phyloP scores from a whole-genome alignment of 2,329 filamentous ascomycete genomes.

The Aureobasidium subglaciale region DNA sequence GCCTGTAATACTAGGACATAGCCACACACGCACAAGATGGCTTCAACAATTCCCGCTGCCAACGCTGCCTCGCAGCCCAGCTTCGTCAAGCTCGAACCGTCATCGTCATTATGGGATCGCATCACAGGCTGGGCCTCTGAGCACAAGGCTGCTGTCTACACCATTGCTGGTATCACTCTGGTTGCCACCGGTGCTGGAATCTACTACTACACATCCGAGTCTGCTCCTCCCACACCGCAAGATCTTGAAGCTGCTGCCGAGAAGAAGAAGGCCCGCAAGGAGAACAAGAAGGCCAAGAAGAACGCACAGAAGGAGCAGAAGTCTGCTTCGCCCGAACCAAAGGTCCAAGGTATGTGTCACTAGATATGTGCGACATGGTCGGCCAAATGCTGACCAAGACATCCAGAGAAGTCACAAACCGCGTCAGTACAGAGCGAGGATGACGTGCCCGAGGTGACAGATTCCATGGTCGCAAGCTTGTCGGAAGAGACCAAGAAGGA shows the following conservation, averaged over 20 bases:
- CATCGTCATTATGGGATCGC: slow-evolving; percentile 73
- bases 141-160: slow-evolving; percentile 93
- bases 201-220: slow-evolving; percentile 75
- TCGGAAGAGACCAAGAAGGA: slow-evolving; percentile 67
- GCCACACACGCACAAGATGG: slow-evolving; percentile 7
- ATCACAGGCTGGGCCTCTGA: slow-evolving; percentile 88
- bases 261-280: slow-evolving; percentile 81
- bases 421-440: slow-evolving; percentile 34
- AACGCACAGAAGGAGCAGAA: slow-evolving; percentile 41
- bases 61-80: slow-evolving; percentile 6
- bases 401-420: slow-evolving; percentile 23
- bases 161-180: slow-evolving; percentile 87
- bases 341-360: background rate
- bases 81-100: slow-evolving; percentile 13
- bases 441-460: slow-evolving; percentile 44
- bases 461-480: slow-evolving; percentile 36
- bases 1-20: slow-evolving; percentile 7
- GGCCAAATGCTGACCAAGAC: background rate
- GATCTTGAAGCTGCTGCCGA: slow-evolving; percentile 30
- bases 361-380: background rate
- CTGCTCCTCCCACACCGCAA: slow-evolving; percentile 35
- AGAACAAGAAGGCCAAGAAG: slow-evolving; percentile 78
- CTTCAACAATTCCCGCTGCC: background rate
- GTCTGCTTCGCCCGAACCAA: slow-evolving; percentile 17
- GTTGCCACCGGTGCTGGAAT: slow-evolving; percentile 87